Conservation (phyloP, 257 asterid species). For the Penstemon eatonii region DNA sequence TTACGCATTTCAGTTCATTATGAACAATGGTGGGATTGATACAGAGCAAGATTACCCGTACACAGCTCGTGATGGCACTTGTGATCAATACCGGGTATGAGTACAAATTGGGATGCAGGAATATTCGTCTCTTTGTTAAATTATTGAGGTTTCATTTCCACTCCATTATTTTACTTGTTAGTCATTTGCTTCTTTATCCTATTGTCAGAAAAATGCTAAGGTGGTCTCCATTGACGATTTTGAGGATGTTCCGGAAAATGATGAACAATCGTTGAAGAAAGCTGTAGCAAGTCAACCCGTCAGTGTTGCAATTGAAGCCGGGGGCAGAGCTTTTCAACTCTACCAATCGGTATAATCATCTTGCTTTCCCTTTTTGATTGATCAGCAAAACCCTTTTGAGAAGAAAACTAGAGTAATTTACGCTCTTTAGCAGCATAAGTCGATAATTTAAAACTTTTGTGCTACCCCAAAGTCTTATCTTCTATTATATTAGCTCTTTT, state of each 20-base stretch:
- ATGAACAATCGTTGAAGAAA: conserved; percentile 71
- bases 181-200: not conserved
- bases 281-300: conserved; percentile 79
- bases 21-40: conserved; percentile 78
- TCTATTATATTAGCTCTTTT: not conserved
- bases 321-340: conserved; percentile 91
- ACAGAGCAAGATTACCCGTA: conserved; percentile 84
- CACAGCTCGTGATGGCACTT: conserved; percentile 52
- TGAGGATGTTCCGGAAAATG: conserved; percentile 75
- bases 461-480: not conserved
- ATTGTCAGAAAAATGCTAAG: conserved; percentile 62
- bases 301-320: conserved; percentile 90
- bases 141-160: too few relatives aligned
- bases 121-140: not conserved
- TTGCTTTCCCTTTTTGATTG: not conserved
- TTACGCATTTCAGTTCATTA: conserved; percentile 66
- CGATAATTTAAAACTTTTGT: not conserved
- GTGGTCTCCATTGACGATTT: conserved; percentile 74
- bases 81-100: conserved; percentile 59
- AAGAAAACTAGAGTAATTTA: not conserved
- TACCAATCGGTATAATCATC: conserved; percentile 61
- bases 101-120: not conserved
- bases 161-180: not conserved
- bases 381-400: not conserved
- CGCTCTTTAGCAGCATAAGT: not conserved